A percentile compares a stretch with the other conserved stretches of the same genome.
Conservation (phyloP, 805 yeast genomes). For the Kuraishia floccosa region DNA sequence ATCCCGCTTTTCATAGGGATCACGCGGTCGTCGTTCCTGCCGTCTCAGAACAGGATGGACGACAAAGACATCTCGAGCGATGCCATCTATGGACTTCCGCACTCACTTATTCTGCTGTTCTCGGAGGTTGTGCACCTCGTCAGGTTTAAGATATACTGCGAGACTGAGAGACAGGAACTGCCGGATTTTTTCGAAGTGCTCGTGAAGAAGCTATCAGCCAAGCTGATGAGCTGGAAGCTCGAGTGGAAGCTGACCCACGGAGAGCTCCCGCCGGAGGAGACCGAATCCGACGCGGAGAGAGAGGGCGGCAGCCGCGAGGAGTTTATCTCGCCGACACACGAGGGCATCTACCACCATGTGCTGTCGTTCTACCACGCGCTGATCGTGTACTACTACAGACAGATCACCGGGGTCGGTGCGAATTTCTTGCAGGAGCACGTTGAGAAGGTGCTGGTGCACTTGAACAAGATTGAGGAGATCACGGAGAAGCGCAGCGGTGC, state of each 20-base stretch:
- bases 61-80: constrained; percentile 61
- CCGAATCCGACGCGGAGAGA: background rate
- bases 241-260: constrained; percentile 51
- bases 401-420: constrained; percentile 46
- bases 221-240: constrained; percentile 52
- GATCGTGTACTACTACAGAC: constrained; percentile 57
- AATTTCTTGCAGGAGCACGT: constrained; percentile 51
- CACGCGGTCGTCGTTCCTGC: constrained; percentile 26
- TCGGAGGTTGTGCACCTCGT: constrained; percentile 61
- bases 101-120: constrained; percentile 62
- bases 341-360: constrained; percentile 71
- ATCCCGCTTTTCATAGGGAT: constrained; percentile 30
- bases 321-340: constrained; percentile 44
- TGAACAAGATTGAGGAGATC: constrained; percentile 49
- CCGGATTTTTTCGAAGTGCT: constrained; percentile 21
- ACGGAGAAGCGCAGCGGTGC: constrained; percentile 38
- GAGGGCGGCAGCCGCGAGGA: constrained; percentile 7
- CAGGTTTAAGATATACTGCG: constrained; percentile 46
- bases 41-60: constrained; percentile 29
- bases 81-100: constrained; percentile 77
- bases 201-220: constrained; percentile 31
- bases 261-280: constrained; percentile 2
- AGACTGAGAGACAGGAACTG: constrained; percentile 19
- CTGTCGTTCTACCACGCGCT: constrained; percentile 69
- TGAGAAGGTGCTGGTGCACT: constrained; percentile 45